Percentiles rank a stretch among this genome's conserved stretches.
Evolutionary conservation across 495 filamentous ascomycete genomes (phyloP).

Genomic region (Tuber melanosporum): DNA sequence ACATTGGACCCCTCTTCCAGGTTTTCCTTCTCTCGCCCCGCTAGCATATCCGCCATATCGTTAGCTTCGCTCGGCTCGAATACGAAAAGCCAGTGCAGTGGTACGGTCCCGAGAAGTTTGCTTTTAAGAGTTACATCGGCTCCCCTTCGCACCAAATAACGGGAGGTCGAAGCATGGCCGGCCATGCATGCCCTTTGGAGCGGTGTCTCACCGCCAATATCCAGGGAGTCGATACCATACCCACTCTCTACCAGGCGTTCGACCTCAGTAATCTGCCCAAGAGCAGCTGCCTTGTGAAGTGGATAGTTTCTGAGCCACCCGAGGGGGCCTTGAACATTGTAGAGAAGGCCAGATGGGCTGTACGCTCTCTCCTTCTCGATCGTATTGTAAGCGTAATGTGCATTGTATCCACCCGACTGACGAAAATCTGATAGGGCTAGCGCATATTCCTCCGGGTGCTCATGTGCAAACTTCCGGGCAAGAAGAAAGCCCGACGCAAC

Average conservation of each 20-base stretch:
- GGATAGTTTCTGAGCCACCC: constrained; percentile 11
- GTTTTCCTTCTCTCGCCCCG: constrained; percentile 7
- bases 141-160: constrained; percentile 9
- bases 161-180: constrained; percentile 12
- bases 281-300: constrained; percentile 15
- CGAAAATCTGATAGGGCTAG: constrained; percentile 8
- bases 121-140: constrained; percentile 19
- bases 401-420: constrained; percentile 16
- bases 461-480: constrained; percentile 14
- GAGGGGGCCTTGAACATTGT: constrained; percentile 3
- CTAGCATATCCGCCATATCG: constrained; percentile 18
- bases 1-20: constrained; percentile 10
- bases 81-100: constrained; percentile 25
- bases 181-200: constrained; percentile 19
- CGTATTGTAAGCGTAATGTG: constrained; percentile 8
- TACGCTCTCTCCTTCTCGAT: background rate
- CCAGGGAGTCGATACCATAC: constrained; percentile 8
- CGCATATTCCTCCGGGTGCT: constrained; percentile 9
- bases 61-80: constrained; percentile 18
- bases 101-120: constrained; percentile 4
- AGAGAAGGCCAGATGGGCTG: constrained; percentile 10
- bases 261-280: constrained; percentile 1
- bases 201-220: constrained; percentile 19
- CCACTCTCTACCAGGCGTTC: background rate
- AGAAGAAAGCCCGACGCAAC: constrained; percentile 16